These are phyloP conservation scores for Ramularia endophylla DNA, from an alignment of 2,329 filamentous ascomycete genomes.

Conservation along the genomic window DNA sequence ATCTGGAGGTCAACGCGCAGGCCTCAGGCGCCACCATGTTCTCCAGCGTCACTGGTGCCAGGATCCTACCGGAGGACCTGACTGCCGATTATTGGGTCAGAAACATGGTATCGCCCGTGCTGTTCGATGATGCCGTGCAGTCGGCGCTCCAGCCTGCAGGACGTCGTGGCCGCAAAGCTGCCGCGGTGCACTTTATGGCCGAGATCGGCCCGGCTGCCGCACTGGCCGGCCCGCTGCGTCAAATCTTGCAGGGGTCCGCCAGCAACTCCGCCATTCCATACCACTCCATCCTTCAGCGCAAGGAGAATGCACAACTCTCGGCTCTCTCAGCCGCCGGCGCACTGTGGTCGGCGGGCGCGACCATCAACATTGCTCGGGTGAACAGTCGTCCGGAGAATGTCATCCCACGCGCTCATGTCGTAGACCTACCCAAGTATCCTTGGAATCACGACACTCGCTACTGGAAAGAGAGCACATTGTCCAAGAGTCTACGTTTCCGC, in stretches of 20 bases:
- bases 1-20: not conserved
- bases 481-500: constrained; percentile 4
- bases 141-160: not conserved
- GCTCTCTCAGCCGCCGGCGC: not conserved
- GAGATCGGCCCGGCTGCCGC: constrained; percentile 6
- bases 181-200: not conserved
- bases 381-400: not conserved
- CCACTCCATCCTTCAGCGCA: not conserved
- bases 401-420: not conserved
- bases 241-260: not conserved
- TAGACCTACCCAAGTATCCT: constrained; percentile 2
- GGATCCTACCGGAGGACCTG: not conserved
- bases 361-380: not conserved
- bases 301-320: not conserved
- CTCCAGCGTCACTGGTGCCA: constrained; percentile 6
- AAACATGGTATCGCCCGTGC: constrained; percentile 5
- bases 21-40: not conserved
- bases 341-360: not conserved
- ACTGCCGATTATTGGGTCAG: constrained; percentile 3
- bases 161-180: not conserved
- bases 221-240: not conserved
- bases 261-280: not conserved
- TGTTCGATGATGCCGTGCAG: constrained; percentile 4
- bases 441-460: constrained; percentile 5
- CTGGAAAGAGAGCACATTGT: constrained; percentile 4